phyloP scores from a whole-genome alignment of 2,329 filamentous ascomycete species.

The Lecanosticta acicola region DNA sequence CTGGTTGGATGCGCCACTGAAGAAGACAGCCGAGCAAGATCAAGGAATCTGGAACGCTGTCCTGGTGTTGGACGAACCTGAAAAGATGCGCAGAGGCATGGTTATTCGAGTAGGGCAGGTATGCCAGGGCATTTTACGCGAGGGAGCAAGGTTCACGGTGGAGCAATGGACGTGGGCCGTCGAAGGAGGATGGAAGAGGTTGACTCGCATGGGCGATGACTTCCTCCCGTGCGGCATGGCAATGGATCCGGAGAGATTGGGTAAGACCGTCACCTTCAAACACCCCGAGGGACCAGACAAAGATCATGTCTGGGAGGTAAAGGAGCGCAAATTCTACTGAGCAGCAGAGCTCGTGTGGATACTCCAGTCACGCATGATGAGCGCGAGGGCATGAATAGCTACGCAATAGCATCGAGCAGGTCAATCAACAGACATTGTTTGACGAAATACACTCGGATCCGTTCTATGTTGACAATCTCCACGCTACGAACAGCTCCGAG shows the following conservation, averaged over 20 bases:
- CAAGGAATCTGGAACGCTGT: constrained; percentile 34
- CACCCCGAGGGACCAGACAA: constrained; percentile 28
- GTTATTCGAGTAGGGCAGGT: constrained; percentile 51
- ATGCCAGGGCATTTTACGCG: constrained; percentile 53
- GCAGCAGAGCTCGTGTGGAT: too few relatives aligned
- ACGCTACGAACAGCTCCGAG: too few relatives aligned
- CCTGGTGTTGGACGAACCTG: constrained; percentile 36
- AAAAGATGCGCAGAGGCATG: constrained; percentile 41
- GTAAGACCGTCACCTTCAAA: too few relatives aligned
- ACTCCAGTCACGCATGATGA: too few relatives aligned
- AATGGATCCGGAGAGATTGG: constrained; percentile 30
- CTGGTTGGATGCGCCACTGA: constrained; percentile 43
- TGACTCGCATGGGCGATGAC: constrained; percentile 34
- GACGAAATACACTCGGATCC: too few relatives aligned
- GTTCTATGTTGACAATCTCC: too few relatives aligned
- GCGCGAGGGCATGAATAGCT: too few relatives aligned
- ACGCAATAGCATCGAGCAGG: too few relatives aligned
- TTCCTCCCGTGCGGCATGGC: constrained; percentile 39
- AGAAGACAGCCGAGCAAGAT: too few relatives aligned
- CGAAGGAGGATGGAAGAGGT: constrained; percentile 34
- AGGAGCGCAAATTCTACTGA: constrained; percentile 28
- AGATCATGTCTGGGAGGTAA: constrained; percentile 36
- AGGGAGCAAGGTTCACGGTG: constrained; percentile 39
- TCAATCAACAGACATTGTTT: too few relatives aligned
- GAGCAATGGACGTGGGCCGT: constrained; percentile 52